Conservation (phyloP, 805 yeast genomes). For the Candida corydali region DNA sequence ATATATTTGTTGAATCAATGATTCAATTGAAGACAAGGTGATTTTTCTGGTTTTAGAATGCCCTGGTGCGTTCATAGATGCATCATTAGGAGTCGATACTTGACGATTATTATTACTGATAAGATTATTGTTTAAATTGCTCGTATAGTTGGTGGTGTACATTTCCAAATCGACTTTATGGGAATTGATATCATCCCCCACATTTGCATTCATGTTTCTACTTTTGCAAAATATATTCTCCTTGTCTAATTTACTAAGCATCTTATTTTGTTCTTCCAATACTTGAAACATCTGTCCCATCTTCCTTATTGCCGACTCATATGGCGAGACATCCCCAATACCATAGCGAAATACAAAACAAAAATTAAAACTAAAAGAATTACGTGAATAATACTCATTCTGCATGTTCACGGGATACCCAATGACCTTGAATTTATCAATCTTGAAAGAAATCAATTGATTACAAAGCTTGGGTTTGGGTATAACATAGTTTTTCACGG, state of each 20-base stretch:
- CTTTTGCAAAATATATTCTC: slow-evolving; percentile 38
- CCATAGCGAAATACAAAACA: slow-evolving; percentile 86
- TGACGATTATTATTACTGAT: not conserved
- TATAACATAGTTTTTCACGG: slow-evolving; percentile 83
- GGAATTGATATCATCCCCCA: not conserved
- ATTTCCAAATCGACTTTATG: slow-evolving; percentile 2
- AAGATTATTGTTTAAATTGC: not conserved
- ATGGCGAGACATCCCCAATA: slow-evolving; percentile 70
- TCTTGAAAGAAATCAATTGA: slow-evolving; percentile 68
- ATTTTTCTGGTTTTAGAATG: slow-evolving; percentile 23
- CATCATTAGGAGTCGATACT: slow-evolving; percentile 5
- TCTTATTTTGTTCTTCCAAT: slow-evolving; percentile 81
- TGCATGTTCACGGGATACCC: slow-evolving; percentile 88
- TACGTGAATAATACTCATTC: slow-evolving; percentile 75
- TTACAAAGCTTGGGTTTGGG: slow-evolving; percentile 93
- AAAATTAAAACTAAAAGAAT: slow-evolving; percentile 88
- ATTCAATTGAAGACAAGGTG: slow-evolving; percentile 50
- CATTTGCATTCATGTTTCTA: not conserved
- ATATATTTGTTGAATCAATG: slow-evolving; percentile 81
- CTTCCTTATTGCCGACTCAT: slow-evolving; percentile 78
- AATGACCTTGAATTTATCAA: slow-evolving; percentile 64
- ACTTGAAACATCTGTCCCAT: slow-evolving; percentile 87
- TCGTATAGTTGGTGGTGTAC: slow-evolving; percentile 1
- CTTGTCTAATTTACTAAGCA: slow-evolving; percentile 53
- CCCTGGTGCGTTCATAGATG: slow-evolving; percentile 11